Base-by-base conservation (phyloP, 129 eudicot genomes). In the Glebionis coronaria region DNA sequence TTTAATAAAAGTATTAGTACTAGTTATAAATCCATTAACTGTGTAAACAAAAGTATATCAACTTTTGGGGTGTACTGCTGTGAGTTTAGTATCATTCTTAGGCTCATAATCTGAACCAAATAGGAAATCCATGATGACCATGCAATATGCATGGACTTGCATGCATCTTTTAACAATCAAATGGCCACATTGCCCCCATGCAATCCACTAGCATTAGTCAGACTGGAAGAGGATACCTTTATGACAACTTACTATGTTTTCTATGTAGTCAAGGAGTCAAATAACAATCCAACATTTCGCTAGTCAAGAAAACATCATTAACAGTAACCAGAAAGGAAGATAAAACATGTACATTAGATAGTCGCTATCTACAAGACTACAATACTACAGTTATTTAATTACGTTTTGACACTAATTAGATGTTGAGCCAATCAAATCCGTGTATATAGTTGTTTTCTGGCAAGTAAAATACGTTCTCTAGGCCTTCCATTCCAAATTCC, bases 401-500 rank as follows among this genome's bases (percentile, higher is more conserved):
- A 66, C 70, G 61, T 42, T 63, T 72, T n/a, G n/a, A n/a, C 18
- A 75, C 54, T 73, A 68, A 68, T 76, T 73, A 53, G 83, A 87
- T 44, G 63, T 73, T 76, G 6, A 63, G 62, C 96, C 95, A 91
- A 55, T 83, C 94, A 50, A 81, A 50, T 52, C 79, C 87, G 1
- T 80, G 77, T 78, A 78, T 84, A 63, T 83, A 85, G 62, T 69
- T 65, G 74, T 56, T 71, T 19, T 71, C 76, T 0, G 91, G 84
- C 68, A 70, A 35, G 63, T 68, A 80, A 59, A 91, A 82, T n/a
- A 76, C 79, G 55, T 80, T 88, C 54, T 80, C 91, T 60, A 86
- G 63, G 29, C 88, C 95, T 44, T 80, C 91, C 82, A 85, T 88
- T n/a, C 86, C 97, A 72, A 91, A 90, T 65, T 74, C 95, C 40